Percentiles rank a stretch among this genome's conserved stretches.
These are phyloP conservation scores for Zygnema cylindricum DNA, from an alignment of 139 green algal species.

Conservation along the genomic window DNA sequence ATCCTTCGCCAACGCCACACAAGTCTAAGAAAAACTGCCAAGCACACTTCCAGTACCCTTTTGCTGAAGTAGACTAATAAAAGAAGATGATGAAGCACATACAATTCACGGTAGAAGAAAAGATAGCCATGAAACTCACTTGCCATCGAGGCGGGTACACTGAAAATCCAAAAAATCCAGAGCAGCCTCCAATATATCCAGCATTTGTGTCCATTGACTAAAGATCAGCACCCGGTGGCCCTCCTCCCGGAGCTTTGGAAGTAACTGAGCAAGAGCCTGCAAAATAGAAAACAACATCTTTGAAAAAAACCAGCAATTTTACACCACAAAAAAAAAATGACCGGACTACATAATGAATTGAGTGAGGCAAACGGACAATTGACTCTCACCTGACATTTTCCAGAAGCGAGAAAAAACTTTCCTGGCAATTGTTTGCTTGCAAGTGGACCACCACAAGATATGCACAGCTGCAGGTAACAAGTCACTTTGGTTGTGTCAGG, in stretches of 20 bases:
- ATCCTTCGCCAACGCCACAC: too few relatives aligned
- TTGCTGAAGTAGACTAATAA: too few relatives aligned
- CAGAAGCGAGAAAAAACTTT: neutral
- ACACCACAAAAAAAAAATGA: neutral
- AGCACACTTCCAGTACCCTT: too few relatives aligned
- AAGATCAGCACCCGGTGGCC: slow-evolving; percentile 82
- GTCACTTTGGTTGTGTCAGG: too few relatives aligned
- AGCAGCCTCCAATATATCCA: slow-evolving; percentile 92
- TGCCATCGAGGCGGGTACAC: slow-evolving; percentile 87
- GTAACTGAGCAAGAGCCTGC: slow-evolving; percentile 67
- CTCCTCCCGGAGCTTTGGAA: slow-evolving; percentile 67
- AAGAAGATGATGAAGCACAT: too few relatives aligned
- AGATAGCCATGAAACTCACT: slow-evolving; percentile 22
- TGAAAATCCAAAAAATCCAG: slow-evolving; percentile 71
- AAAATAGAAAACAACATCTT: neutral
- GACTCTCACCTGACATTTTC: slow-evolving; percentile 62
- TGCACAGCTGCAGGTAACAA: slow-evolving; percentile 2
- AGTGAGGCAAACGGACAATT: too few relatives aligned
- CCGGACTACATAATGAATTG: too few relatives aligned
- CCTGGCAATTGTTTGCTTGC: neutral
- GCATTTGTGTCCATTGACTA: slow-evolving; percentile 84
- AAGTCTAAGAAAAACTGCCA: too few relatives aligned
- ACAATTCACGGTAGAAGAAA: neutral
- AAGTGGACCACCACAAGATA: neutral
- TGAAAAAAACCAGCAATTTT: neutral